Evolutionary conservation across 768 basidiomycete species (phyloP).

Genomic region (Auriscalpium orientale): DNA sequence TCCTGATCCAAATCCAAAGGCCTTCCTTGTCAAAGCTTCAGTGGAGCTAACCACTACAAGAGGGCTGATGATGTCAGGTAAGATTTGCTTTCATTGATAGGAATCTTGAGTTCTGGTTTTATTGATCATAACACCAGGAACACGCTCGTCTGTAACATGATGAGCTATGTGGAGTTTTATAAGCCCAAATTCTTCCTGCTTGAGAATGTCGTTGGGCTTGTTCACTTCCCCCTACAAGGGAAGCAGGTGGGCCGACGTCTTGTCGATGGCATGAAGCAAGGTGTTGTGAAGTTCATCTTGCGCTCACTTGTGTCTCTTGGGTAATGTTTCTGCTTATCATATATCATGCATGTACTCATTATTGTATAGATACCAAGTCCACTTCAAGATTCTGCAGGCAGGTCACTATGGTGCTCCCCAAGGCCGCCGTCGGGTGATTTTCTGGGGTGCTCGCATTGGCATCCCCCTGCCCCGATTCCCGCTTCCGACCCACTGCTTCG

Average conservation of each 20-base stretch:
- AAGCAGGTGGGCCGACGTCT: conserved; percentile 22
- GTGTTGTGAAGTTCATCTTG: conserved; percentile 60
- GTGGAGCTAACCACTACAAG: conserved; percentile 51
- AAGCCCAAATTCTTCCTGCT: conserved; percentile 56
- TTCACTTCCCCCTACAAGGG: conserved; percentile 43
- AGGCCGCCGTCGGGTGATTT: conserved; percentile 56
- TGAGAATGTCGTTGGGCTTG: conserved; percentile 65
- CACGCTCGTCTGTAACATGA: conserved; percentile 61
- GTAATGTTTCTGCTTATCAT: conserved; percentile 28
- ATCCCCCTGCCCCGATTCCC: conserved; percentile 55
- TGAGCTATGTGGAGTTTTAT: conserved; percentile 62
- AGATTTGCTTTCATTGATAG: not conserved
- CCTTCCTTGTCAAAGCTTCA: conserved; percentile 73
- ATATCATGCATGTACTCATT: conserved; percentile 7
- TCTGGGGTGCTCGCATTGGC: conserved; percentile 57
- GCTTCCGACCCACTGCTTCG: conserved; percentile 49
- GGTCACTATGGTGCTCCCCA: conserved; percentile 71
- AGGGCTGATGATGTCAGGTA: conserved; percentile 25
- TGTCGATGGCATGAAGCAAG: conserved; percentile 37
- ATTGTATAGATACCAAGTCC: conserved; percentile 54
- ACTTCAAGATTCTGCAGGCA: conserved; percentile 58
- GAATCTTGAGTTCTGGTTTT: not conserved
- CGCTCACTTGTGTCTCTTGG: conserved; percentile 55
- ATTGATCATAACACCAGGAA: conserved; percentile 31
- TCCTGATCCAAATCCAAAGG: conserved; percentile 32